phyloP scores from a whole-genome alignment of 805 yeast genomes.

The Tetrapisispora fleetii region DNA sequence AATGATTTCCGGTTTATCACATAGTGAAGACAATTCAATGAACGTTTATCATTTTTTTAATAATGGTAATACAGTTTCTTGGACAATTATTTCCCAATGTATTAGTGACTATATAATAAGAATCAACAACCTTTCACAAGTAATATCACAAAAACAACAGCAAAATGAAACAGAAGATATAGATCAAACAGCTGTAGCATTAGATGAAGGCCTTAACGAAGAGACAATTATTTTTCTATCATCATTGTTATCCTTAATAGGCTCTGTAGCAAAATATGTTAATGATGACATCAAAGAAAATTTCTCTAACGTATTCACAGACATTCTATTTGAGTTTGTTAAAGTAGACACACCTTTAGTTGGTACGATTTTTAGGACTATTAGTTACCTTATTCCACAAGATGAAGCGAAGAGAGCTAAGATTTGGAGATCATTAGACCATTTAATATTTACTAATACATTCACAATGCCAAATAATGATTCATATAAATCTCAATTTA shows the following conservation, averaged over 20 bases:
- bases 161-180: constrained; percentile 22
- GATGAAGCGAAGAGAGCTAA: constrained; percentile 33
- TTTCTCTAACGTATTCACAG: constrained; percentile 20
- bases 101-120: constrained; percentile 43
- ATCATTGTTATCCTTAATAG: constrained; percentile 60
- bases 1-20: constrained; percentile 65
- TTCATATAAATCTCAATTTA: constrained; percentile 37
- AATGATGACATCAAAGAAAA: constrained; percentile 17
- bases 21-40: constrained; percentile 45
- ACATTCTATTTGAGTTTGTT: constrained; percentile 36
- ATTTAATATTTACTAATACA: constrained; percentile 46
- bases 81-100: constrained; percentile 46
- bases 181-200: constrained; percentile 25
- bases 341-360: constrained; percentile 38
- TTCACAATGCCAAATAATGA: constrained; percentile 18
- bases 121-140: constrained; percentile 29
- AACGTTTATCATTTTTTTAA: constrained; percentile 42
- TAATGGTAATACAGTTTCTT: constrained; percentile 35
- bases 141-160: constrained; percentile 19
- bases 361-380: constrained; percentile 47
- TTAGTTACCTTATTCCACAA: constrained; percentile 48
- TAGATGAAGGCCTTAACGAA: constrained; percentile 57
- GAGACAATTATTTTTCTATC: constrained; percentile 69
- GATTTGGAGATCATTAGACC: constrained; percentile 64
- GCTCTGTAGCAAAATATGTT: constrained; percentile 36